A percentile compares a stretch with the other conserved stretches of the same genome.
phyloP scores from a whole-genome alignment of 768 basidiomycete genomes.

The Suillus subluteus region DNA sequence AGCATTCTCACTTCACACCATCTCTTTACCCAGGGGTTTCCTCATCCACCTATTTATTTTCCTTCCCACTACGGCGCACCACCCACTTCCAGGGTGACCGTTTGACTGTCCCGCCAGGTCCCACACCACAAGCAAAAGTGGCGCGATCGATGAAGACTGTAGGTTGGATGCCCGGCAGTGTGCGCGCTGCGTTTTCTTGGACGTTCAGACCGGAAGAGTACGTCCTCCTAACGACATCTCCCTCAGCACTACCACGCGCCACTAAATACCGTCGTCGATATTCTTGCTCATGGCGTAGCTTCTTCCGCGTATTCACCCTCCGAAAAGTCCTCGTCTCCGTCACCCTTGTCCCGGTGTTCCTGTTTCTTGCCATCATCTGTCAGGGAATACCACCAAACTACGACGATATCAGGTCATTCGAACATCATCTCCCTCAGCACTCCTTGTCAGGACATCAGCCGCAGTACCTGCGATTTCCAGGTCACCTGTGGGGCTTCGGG shows the following conservation, averaged over 20 bases:
- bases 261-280: constrained; percentile 16
- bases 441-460: constrained; percentile 23
- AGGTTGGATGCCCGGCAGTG: constrained; percentile 15
- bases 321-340: constrained; percentile 33
- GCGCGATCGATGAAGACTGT: constrained; percentile 4
- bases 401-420: constrained; percentile 38
- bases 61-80: neutral
- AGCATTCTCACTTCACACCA: neutral
- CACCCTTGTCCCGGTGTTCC: constrained; percentile 25
- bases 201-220: constrained; percentile 18
- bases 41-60: neutral
- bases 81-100: neutral
- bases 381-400: constrained; percentile 46
- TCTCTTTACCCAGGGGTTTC: neutral
- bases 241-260: neutral
- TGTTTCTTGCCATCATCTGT: constrained; percentile 33
- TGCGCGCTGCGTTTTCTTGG: constrained; percentile 6
- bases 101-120: neutral
- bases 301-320: constrained; percentile 24
- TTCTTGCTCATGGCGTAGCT: constrained; percentile 16
- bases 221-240: constrained; percentile 12
- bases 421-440: constrained; percentile 44
- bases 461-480: constrained; percentile 53
- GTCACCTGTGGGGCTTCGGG: constrained; percentile 63
- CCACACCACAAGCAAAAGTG: neutral